Conservation (phyloP, 805 yeast genomes). For the Brettanomyces anomalus region DNA sequence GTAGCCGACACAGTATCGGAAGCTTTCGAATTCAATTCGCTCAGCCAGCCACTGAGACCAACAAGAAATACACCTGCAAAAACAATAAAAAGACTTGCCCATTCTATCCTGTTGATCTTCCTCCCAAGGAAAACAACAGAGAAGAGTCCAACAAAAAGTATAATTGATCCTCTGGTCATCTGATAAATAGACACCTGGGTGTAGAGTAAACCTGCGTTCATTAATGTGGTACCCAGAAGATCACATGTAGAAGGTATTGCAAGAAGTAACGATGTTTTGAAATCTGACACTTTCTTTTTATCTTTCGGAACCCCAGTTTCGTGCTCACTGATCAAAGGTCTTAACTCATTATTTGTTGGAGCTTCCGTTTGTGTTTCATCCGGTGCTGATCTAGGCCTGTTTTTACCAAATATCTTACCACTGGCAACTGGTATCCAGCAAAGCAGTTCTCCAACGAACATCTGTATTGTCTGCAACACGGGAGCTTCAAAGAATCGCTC, state of each 20-base stretch:
- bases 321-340: conserved; percentile 3
- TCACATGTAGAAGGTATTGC: conserved; percentile 67
- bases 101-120: conserved; percentile 49
- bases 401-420: neutral
- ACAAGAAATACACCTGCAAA: conserved; percentile 63
- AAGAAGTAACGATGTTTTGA: conserved; percentile 26
- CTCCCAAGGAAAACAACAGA: conserved; percentile 54
- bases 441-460: conserved; percentile 65
- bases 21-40: neutral
- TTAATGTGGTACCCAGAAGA: conserved; percentile 60
- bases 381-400: neutral
- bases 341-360: neutral
- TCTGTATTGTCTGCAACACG: conserved; percentile 68
- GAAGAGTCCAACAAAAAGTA: conserved; percentile 65
- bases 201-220: conserved; percentile 66
- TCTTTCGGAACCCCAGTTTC: conserved; percentile 1
- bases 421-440: conserved; percentile 27
- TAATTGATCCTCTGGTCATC: conserved; percentile 77
- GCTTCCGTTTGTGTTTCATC: neutral
- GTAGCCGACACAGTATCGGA: conserved; percentile 1
- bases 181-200: conserved; percentile 77
- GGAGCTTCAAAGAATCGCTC: conserved; percentile 63
- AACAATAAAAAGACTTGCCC: conserved; percentile 59
- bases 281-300: conserved; percentile 10
- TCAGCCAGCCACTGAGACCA: conserved; percentile 55